A percentile compares a stretch with the other conserved stretches of the same genome.
These are phyloP conservation scores for Sarocladiaceae sp. DNA, from an alignment of 2,329 filamentous ascomycete species.

Conservation along the genomic window DNA sequence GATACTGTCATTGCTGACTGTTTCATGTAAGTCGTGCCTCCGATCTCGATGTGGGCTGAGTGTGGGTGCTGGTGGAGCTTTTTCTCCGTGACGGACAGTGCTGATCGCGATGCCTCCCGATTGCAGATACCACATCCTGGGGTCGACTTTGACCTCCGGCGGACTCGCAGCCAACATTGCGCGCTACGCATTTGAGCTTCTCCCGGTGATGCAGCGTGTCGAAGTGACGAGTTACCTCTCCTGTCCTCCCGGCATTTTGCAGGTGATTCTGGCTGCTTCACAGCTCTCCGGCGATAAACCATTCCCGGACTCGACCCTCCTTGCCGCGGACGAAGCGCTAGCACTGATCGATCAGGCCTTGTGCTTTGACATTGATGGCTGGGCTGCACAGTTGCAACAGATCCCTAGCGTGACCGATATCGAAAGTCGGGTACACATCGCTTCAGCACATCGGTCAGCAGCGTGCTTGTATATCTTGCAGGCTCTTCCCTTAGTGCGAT, in stretches of 20 bases:
- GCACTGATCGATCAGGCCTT: slow-evolving; percentile 36
- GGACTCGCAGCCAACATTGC: slow-evolving; percentile 34
- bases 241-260: slow-evolving; percentile 37
- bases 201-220: slow-evolving; percentile 36
- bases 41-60: slow-evolving; percentile 2
- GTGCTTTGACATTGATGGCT: slow-evolving; percentile 36
- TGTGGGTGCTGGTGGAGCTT: slow-evolving; percentile 1
- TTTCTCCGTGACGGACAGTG: not conserved
- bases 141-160: slow-evolving; percentile 31
- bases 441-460: slow-evolving; percentile 41
- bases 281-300: slow-evolving; percentile 33
- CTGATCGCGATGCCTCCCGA: not conserved
- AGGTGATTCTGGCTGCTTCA: slow-evolving; percentile 40
- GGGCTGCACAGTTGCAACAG: slow-evolving; percentile 36
- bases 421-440: slow-evolving; percentile 38
- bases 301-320: slow-evolving; percentile 18
- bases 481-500: slow-evolving; percentile 33
- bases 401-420: slow-evolving; percentile 31
- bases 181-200: slow-evolving; percentile 32
- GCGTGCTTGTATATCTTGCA: slow-evolving; percentile 44
- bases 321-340: slow-evolving; percentile 31
- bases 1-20: slow-evolving; percentile 46
- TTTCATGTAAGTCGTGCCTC: slow-evolving; percentile 34
- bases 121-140: slow-evolving; percentile 36
- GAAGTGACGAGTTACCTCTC: slow-evolving; percentile 39